These are phyloP conservation scores for Cucurbitaria berberidis DNA, from an alignment of 2,329 filamentous ascomycete genomes.

Conservation along the genomic window DNA sequence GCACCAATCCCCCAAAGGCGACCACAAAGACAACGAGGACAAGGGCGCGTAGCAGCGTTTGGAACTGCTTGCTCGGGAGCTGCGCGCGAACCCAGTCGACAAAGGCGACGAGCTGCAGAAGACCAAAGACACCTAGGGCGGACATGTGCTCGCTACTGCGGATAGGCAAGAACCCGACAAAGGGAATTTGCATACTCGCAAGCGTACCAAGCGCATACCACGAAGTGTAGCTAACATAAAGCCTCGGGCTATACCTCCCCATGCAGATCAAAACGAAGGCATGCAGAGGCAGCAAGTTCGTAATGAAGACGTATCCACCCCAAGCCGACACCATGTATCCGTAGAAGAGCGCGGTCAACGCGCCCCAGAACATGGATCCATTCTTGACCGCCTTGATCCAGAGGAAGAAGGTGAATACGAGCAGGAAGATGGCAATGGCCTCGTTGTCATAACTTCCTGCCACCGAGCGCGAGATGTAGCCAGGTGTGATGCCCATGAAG, in stretches of 20 bases:
- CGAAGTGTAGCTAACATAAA: constrained; percentile 96
- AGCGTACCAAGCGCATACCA: constrained; percentile 97
- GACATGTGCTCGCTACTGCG: constrained; percentile 99
- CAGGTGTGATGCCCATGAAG: constrained; percentile 97
- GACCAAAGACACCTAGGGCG: constrained; percentile 91
- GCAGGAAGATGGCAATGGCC: constrained; percentile 97
- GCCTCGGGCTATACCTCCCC: constrained; percentile 90
- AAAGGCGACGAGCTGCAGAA: constrained; percentile 91
- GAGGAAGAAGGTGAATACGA: constrained; percentile 97
- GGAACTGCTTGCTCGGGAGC: constrained; percentile 90
- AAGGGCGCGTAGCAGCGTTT: constrained; percentile 80
- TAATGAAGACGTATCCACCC: constrained; percentile 99
- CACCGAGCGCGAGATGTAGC: constrained; percentile 97
- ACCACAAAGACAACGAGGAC: constrained; percentile 76
- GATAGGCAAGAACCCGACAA: constrained; percentile 95
- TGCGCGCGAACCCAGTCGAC: constrained; percentile 89
- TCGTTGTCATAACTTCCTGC: constrained; percentile 99
- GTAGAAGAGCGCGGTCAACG: constrained; percentile 92
- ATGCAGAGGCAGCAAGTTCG: constrained; percentile 92
- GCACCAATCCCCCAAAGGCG: constrained; percentile 75
- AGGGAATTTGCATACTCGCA: constrained; percentile 99
- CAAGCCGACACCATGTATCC: constrained; percentile 99
- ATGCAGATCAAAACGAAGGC: constrained; percentile 93
- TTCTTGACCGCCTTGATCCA: constrained; percentile 99
- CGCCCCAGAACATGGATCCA: constrained; percentile 96